Base-by-base conservation (phyloP, 2,329 filamentous ascomycete species). In the Clonostachys chloroleuca region DNA sequence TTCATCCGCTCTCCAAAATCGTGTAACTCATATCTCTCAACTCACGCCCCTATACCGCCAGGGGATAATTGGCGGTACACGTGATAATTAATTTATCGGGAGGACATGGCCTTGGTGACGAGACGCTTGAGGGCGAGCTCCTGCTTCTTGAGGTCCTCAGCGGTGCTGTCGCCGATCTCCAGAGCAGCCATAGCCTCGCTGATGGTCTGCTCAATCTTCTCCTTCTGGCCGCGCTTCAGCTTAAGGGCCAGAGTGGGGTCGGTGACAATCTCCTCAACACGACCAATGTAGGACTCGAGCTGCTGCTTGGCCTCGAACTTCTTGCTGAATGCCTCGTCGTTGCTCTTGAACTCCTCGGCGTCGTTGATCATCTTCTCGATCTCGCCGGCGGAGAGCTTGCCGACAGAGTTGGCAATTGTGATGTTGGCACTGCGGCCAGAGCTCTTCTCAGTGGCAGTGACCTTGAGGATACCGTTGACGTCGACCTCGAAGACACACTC, bases 381-480 rank as follows among this genome's bases (percentile, higher is more conserved):
- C 78, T 99, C 94, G 53, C 75, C 74, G 46, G 86, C 88, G 54
- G 91, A 96, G 59, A 99, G 89, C 82, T 99, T 99, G 72, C 94
- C 94, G 63, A 99, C 92, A 51, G 94, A 96, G 85, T 99, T 99
- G 75, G 89, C 90, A 75, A 99, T 99, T 69, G 94, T 99, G 73
- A 99, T 99, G 85, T 99, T 99, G 75, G 94, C 94, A 66, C 82
- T 94, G 70, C 94, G 92, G 64, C 94, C 94, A 34, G 94, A 96
- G 60, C 90, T 92, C 86, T 99, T 99, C 84, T 99, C 94, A 43
- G 92, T 96, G 58, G 94, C 94, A 54, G 92, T 97, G 64, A 97
- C 94, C 86, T 99, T 99, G 58, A 99, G 86, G 70, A 96, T 96
- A 86, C 94, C 94, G 81, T 99, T 99, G 82, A 96, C 94, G 61